Evolutionary conservation across 768 basidiomycete species (phyloP), one percentile per base, ranked within the genome.

Genomic region (Tricholoma sp.): DNA sequence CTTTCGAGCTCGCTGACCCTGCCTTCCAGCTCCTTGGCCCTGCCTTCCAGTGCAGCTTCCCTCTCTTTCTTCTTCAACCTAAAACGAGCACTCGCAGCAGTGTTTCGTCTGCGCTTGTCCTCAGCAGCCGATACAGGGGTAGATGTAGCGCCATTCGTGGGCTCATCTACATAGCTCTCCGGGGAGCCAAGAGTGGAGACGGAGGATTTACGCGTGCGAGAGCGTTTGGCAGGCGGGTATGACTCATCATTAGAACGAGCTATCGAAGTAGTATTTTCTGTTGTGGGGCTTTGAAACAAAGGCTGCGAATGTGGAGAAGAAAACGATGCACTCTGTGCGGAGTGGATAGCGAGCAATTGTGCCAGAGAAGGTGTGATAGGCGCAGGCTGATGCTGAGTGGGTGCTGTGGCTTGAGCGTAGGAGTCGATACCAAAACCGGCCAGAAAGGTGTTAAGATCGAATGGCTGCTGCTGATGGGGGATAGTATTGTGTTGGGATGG

Each of bases 11-110:
- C 90, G 55, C 73, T 78, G 12, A 95, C 91, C 53, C 86, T 83
- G 0, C 76, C 75, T 67, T 93, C 89, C 14, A 96, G 79, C 67
- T 95, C 92, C 74, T 92, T 93, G 14, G 89, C 84, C 64, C 84
- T 86, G 43, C 79, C 81, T 73, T 96, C 94, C 19, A 96, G 76
- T 14, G 94, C 94, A 2, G 84, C 87, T 74, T 97, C 94, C 12
- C 94, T 80, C 72, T 95, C 92, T 77, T 97, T 97, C 80, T 97
- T 97, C 81, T 96, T 97, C 66, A 93, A 72, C 58, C 94, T 82
- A 80, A 97, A 97, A 7, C 94, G 89, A 31, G 94, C 94, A 54
- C 89, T 92, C 0, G 94, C 94, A 1, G 91, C 91, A 0, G 94
- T 97, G 69, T 97, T 97, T 47, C 94, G 78, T 57, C 93, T 81